Evolutionary conservation across 495 filamentous ascomycete species (phyloP).

Genomic region (Daldinia decipiens): DNA sequence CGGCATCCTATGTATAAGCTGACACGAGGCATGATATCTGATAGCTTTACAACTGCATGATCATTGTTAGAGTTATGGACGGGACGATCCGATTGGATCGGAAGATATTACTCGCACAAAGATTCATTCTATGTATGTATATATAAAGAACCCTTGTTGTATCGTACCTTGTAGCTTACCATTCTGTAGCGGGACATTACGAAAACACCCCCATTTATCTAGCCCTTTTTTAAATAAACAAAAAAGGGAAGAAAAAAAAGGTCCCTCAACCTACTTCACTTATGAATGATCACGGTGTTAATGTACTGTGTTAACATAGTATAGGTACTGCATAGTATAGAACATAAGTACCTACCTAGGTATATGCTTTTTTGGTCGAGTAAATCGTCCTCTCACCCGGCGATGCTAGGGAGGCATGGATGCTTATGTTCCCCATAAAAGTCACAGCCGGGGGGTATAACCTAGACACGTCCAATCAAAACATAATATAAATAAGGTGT

Average conservation of each 20-base stretch:
- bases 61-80: neutral
- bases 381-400: constrained; percentile 1
- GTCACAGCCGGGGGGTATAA: neutral
- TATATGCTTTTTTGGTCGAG: neutral
- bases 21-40: neutral
- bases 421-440: neutral
- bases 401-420: neutral
- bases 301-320: neutral
- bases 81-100: constrained; percentile 15
- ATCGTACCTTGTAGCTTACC: neutral
- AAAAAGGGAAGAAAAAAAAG: no score
- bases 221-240: no score
- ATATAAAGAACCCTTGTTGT: neutral
- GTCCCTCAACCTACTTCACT: neutral
- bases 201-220: neutral
- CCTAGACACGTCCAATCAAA: neutral
- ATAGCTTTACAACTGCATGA: neutral
- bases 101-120: constrained; percentile 4
- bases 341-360: no score
- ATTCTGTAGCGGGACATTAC: neutral
- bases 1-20: neutral
- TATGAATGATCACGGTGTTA: neutral
- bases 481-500: neutral
- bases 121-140: neutral
- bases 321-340: neutral